Evolutionary conservation across 805 yeast species (phyloP).

Genomic region (Candida boleticola): DNA sequence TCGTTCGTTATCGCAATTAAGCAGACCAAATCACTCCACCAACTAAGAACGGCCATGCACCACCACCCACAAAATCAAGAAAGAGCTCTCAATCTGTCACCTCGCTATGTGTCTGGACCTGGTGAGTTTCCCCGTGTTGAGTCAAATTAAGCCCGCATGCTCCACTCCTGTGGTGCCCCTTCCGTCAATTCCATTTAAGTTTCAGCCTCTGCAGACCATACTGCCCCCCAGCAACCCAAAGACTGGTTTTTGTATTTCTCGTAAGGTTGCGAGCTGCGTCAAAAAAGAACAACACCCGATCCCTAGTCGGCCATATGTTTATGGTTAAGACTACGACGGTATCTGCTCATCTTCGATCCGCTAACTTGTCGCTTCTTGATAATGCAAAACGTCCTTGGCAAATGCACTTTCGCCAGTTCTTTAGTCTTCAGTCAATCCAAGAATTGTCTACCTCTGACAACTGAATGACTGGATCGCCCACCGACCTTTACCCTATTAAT

Average conservation of each 20-base stretch:
- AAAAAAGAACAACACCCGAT: too few species aligned
- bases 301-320: conserved; percentile 49
- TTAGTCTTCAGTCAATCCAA: conserved; percentile 46
- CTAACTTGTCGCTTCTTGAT: conserved; percentile 48
- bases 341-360: conserved; percentile 48
- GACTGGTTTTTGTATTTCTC: conserved; percentile 16
- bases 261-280: conserved; percentile 12
- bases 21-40: too few species aligned
- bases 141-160: too few species aligned
- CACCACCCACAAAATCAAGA: too few species aligned
- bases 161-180: too few species aligned
- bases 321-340: conserved; percentile 42
- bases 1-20: too few species aligned
- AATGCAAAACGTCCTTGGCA: conserved; percentile 48
- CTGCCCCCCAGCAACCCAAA: conserved; percentile 16
- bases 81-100: too few species aligned
- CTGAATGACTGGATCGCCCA: conserved; percentile 46
- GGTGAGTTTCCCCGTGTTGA: too few species aligned
- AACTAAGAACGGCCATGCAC: too few species aligned
- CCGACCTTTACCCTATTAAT: conserved; percentile 49
- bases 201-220: too few species aligned
- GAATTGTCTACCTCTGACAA: conserved; percentile 47
- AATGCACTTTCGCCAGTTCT: conserved; percentile 49
- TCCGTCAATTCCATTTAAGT: too few species aligned
- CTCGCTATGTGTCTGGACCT: too few species aligned